phyloP scores from a whole-genome alignment of 768 basidiomycete species.

The Piloderma croceum region DNA sequence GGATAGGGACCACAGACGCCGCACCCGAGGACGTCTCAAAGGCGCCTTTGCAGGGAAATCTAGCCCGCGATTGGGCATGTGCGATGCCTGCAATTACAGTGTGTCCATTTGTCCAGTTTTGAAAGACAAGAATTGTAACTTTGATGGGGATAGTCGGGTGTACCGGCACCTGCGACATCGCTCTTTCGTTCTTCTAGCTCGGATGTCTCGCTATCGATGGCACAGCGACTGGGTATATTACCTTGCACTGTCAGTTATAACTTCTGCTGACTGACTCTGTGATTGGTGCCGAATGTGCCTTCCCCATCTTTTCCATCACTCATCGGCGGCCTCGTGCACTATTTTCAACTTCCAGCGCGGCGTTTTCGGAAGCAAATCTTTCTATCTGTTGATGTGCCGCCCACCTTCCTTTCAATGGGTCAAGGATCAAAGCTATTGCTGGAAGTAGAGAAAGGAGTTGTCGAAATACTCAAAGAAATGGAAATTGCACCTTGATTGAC shows the following conservation, averaged over 20 bases:
- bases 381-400: slow-evolving; percentile 59
- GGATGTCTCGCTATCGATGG: slow-evolving; percentile 68
- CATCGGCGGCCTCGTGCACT: neutral
- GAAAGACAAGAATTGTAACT: neutral
- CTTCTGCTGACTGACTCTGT: slow-evolving; percentile 12
- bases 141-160: slow-evolving; percentile 9
- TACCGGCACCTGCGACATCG: slow-evolving; percentile 47
- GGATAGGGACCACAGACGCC: slow-evolving; percentile 61
- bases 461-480: slow-evolving; percentile 39
- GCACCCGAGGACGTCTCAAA: slow-evolving; percentile 38
- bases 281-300: slow-evolving; percentile 5
- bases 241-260: slow-evolving; percentile 7
- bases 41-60: slow-evolving; percentile 47
- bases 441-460: slow-evolving; percentile 57
- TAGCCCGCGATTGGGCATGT: slow-evolving; percentile 77
- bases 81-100: slow-evolving; percentile 60
- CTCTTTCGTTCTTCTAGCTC: slow-evolving; percentile 57
- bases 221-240: slow-evolving; percentile 68
- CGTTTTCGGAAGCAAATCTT: slow-evolving; percentile 66
- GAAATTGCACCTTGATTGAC: slow-evolving; percentile 18
- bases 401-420: slow-evolving; percentile 34
- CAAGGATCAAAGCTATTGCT: slow-evolving; percentile 44
- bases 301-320: slow-evolving; percentile 5
- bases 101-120: slow-evolving; percentile 13
- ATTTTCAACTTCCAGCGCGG: slow-evolving; percentile 39